These are phyloP conservation scores for Haplosporangium sp. DNA, from an alignment of 371 early-diverging fungal genomes.

Conservation along the genomic window DNA sequence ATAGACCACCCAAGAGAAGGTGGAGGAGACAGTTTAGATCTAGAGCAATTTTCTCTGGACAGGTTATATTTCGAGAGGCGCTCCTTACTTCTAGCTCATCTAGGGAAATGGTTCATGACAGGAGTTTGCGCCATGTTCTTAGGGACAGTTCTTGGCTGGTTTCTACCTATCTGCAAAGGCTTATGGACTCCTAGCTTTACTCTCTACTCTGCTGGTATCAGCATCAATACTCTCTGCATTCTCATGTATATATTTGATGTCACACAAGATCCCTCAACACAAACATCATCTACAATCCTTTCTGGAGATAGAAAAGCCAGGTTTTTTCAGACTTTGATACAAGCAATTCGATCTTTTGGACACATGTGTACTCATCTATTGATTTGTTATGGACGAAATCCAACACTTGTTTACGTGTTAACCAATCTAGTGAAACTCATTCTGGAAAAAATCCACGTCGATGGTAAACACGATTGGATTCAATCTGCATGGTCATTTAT, in stretches of 20 bases:
- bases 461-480: conserved; percentile 13
- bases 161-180: conserved; percentile 60
- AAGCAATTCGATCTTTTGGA: background rate
- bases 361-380: conserved; percentile 9
- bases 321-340: background rate
- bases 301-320: background rate
- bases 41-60: background rate
- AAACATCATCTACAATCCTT: background rate
- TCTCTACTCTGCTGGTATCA: conserved; percentile 52
- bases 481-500: conserved; percentile 21
- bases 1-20: background rate
- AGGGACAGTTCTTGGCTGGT: conserved; percentile 28
- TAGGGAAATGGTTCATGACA: conserved; percentile 32
- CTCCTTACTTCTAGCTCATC: conserved; percentile 11
- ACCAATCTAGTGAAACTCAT: conserved; percentile 30
- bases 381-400: conserved; percentile 43
- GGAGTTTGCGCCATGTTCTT: conserved; percentile 22
- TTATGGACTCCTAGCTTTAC: conserved; percentile 64
- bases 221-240: conserved; percentile 24
- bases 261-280: background rate
- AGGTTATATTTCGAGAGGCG: background rate
- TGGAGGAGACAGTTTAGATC: background rate
- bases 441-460: conserved; percentile 23
- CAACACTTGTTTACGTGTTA: conserved; percentile 41
- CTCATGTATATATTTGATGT: conserved; percentile 36